These are phyloP conservation scores for Pyrenopolyporus hunteri DNA, from an alignment of 495 filamentous ascomycete genomes.

Conservation along the genomic window DNA sequence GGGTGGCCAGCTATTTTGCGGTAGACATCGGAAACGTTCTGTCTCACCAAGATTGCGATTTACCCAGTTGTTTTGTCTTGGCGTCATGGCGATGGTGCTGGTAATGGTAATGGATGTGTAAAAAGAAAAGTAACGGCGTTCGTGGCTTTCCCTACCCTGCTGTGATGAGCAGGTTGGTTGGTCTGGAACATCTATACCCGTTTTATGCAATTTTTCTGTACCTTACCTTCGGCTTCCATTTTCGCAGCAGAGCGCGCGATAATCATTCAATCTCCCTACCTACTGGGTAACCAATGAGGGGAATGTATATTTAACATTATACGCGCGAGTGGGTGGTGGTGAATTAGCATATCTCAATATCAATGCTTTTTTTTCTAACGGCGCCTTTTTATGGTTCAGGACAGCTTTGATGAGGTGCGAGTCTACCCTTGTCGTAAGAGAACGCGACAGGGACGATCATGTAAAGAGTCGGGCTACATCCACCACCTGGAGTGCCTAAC, in stretches of 20 bases:
- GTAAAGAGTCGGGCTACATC: too few species aligned
- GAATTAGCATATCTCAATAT: background rate
- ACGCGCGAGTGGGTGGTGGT: background rate
- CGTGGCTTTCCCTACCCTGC: slow-evolving; percentile 6
- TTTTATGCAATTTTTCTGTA: background rate
- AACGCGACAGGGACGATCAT: too few species aligned
- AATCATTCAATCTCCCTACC: background rate
- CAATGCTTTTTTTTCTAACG: too few species aligned
- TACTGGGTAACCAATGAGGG: background rate
- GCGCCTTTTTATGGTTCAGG: too few species aligned
- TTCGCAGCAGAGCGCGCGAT: background rate
- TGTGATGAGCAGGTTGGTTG: slow-evolving; percentile 1
- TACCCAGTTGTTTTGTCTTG: slow-evolving; percentile 11
- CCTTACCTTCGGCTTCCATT: background rate
- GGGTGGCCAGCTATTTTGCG: background rate
- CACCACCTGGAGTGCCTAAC: too few species aligned
- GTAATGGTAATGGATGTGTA: slow-evolving; percentile 4
- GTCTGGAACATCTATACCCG: slow-evolving; percentile 8
- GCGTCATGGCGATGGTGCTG: slow-evolving; percentile 9
- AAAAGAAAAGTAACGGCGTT: slow-evolving; percentile 16
- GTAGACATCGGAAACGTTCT: slow-evolving; percentile 3
- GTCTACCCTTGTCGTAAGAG: too few species aligned
- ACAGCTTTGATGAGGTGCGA: too few species aligned
- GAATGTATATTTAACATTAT: background rate
- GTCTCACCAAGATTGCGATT: slow-evolving; percentile 10